Base-by-base conservation (phyloP, 495 filamentous ascomycete genomes). In the Acidomyces sp. region DNA sequence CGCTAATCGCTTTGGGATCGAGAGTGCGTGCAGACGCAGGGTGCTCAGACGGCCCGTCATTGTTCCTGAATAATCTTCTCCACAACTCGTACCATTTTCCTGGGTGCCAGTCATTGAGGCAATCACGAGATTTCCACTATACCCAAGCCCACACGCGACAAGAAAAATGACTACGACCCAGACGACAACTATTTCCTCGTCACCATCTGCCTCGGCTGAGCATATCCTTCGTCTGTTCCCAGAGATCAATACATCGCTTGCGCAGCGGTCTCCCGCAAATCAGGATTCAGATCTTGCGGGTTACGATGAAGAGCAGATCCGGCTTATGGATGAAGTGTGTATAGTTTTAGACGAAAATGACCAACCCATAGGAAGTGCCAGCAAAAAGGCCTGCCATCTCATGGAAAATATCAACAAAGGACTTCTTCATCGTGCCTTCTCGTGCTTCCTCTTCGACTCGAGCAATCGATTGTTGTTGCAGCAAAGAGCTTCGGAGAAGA, bases 321-420 rank as follows among this genome's bases (percentile, higher is more conserved):
- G 87, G 20, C 64, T 99, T 51, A 99, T 99, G 90, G 92, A 99
- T 45, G 90, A 99, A 63, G 82, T 99, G 6, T 99, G 90, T 68
- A 99, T 99, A 56, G 90, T 99, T 12, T 59, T 85, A 33, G 90
- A 96, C 56, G 77, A 90, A 45, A 69, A 96, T 53, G 90, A 99
- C 58, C 71, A 72, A 37, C 92, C 90, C 3, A 94, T 99, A 58
- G 90, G 92, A 32, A 93, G 84, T 44, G 88, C 84, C 26, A 94
- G 85, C 74, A 99, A 99, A 75, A 99, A 96, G 71, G 69, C 82
- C 42, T 99, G 90, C 72, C 90, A 99, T 59, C 67, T 99, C 48
- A 99, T 96, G 90, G 80, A 79, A 57, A 99, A 99, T 64, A 96
- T 99, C 55, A 74, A 95, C 54, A 75, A 81, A 52, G 90, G 90